These are phyloP conservation scores for Candida arabinofermentans DNA, from an alignment of 805 yeast species.

Conservation along the genomic window DNA sequence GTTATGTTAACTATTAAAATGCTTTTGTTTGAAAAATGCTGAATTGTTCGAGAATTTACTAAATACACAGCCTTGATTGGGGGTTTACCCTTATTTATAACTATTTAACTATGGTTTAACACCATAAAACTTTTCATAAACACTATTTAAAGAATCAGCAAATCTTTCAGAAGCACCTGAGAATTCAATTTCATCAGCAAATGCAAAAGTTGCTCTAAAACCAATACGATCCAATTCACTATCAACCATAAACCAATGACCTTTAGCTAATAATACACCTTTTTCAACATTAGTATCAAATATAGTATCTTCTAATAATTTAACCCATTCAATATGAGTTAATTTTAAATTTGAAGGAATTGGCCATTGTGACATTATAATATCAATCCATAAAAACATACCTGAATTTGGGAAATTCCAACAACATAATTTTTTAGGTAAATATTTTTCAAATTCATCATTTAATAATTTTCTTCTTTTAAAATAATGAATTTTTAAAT, in stretches of 20 bases:
- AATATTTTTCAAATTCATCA: slow-evolving; percentile 42
- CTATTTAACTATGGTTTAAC: neutral
- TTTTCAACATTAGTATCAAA: slow-evolving; percentile 22
- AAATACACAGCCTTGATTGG: no score
- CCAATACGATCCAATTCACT: slow-evolving; percentile 18
- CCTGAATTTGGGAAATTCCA: slow-evolving; percentile 42
- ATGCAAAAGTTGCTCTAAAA: slow-evolving; percentile 31
- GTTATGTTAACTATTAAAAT: no score
- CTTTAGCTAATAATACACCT: slow-evolving; percentile 29
- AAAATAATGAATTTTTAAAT: slow-evolving; percentile 57
- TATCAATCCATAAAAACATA: slow-evolving; percentile 39
- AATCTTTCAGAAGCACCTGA: slow-evolving; percentile 24
- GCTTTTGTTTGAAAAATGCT: no score
- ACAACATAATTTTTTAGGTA: slow-evolving; percentile 41
- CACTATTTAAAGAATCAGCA: slow-evolving; percentile 20
- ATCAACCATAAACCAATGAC: slow-evolving; percentile 33
- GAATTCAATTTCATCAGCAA: slow-evolving; percentile 24
- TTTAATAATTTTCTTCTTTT: slow-evolving; percentile 59
- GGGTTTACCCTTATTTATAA: neutral
- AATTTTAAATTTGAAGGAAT: slow-evolving; percentile 34
- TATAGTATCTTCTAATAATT: slow-evolving; percentile 28
- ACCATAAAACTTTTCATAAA: slow-evolving; percentile 12
- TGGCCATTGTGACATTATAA: slow-evolving; percentile 36
- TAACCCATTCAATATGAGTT: slow-evolving; percentile 30
- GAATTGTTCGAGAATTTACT: no score